Evolutionary conservation across 345 rosid species (phyloP).

Genomic region (Citrus cavaleriei): DNA sequence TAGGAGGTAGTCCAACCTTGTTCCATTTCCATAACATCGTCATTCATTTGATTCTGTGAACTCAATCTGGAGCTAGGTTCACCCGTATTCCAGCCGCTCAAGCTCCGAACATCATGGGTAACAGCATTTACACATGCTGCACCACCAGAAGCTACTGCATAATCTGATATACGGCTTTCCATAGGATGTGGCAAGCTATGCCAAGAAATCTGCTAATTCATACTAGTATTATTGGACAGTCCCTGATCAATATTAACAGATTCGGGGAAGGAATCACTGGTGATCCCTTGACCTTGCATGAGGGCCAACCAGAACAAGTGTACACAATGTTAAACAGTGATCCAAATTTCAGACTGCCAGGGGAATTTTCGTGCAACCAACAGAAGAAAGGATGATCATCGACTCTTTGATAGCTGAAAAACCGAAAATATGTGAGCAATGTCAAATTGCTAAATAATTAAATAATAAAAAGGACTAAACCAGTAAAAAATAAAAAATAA

Average conservation of each 20-base stretch:
- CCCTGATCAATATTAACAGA: slow-evolving; percentile 49
- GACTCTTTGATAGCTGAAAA: slow-evolving; percentile 11
- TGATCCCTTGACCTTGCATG: slow-evolving; percentile 59
- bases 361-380: slow-evolving; percentile 17
- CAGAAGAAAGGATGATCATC: slow-evolving; percentile 12
- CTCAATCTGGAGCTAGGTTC: slow-evolving; percentile 55
- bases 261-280: slow-evolving; percentile 49
- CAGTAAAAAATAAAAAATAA: background rate
- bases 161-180: slow-evolving; percentile 37
- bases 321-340: slow-evolving; percentile 11
- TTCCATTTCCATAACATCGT: slow-evolving; percentile 47
- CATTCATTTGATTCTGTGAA: slow-evolving; percentile 38
- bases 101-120: slow-evolving; percentile 37
- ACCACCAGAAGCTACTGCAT: slow-evolving; percentile 34
- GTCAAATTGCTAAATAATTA: background rate
- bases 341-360: slow-evolving; percentile 9
- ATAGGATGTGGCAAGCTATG: slow-evolving; percentile 43
- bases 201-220: slow-evolving; percentile 36
- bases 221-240: slow-evolving; percentile 27
- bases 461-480: background rate
- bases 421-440: background rate
- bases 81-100: slow-evolving; percentile 55
- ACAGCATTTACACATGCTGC: slow-evolving; percentile 33
- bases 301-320: slow-evolving; percentile 31
- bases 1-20: slow-evolving; percentile 40